Evolutionary conservation across 257 asterid species (phyloP).

Genomic region (Datura wrightii): DNA sequence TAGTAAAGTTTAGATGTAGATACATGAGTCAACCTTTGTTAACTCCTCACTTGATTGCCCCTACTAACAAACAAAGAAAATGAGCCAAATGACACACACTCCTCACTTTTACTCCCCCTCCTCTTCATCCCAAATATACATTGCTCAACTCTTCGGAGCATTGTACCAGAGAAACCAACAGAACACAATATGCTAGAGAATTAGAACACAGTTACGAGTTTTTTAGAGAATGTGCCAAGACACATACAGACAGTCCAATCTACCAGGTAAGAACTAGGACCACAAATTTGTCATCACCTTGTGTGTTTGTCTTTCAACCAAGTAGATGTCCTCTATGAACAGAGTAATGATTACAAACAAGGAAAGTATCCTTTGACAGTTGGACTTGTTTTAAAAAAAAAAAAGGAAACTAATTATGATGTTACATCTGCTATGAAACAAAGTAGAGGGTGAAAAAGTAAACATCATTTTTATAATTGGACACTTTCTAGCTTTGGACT

Average conservation of each 20-base stretch:
- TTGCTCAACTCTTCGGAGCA: not conserved
- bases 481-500: not conserved
- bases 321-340: not conserved
- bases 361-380: not conserved
- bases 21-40: not conserved
- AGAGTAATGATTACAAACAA: not conserved
- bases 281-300: not conserved
- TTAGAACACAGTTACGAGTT: not conserved
- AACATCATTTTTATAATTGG: not conserved
- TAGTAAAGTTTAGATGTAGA: not conserved
- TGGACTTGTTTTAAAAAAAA: not conserved
- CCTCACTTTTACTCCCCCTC: not conserved
- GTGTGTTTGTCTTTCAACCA: not conserved
- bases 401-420: not conserved
- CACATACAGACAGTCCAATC: not conserved
- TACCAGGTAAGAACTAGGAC: not conserved
- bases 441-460: constrained; percentile 2
- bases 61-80: not conserved
- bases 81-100: too few relatives aligned
- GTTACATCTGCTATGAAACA: not conserved
- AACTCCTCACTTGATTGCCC: not conserved
- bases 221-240: not conserved
- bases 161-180: constrained; percentile 1
- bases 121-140: not conserved
- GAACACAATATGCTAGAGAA: constrained; percentile 2